These are phyloP conservation scores for Sicyos baderoa DNA, from an alignment of 306 rosid species.

Conservation along the genomic window DNA sequence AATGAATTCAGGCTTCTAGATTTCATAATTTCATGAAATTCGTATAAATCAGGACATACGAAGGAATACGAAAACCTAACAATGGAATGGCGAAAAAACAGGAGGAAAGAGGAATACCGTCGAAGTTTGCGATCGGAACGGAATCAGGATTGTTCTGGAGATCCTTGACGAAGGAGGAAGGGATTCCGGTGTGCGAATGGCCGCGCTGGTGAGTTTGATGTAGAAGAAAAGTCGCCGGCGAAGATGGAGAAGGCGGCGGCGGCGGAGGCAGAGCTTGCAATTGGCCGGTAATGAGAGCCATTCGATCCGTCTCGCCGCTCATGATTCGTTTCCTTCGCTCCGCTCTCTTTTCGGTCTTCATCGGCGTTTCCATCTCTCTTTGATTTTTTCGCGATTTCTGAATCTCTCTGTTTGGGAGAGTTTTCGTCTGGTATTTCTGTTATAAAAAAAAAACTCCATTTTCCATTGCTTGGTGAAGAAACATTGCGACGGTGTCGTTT, in stretches of 20 bases:
- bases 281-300: conserved; percentile 57
- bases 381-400: neutral
- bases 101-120: neutral
- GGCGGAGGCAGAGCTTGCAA: conserved; percentile 34
- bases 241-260: conserved; percentile 22
- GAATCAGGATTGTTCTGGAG: conserved; percentile 2
- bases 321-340: conserved; percentile 48
- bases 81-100: no score
- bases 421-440: conserved; percentile 29
- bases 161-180: neutral
- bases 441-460: neutral
- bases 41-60: neutral
- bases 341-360: conserved; percentile 24
- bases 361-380: conserved; percentile 34
- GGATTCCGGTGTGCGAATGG: conserved; percentile 16
- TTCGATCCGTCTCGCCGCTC: conserved; percentile 54
- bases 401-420: neutral
- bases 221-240: neutral
- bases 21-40: neutral
- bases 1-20: neutral
- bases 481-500: neutral
- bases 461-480: neutral
- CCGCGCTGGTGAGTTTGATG: neutral
- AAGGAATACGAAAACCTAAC: neutral
- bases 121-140: neutral